Conservation (phyloP, 2,329 filamentous ascomycete genomes). For the Sporothrix globosa region DNA sequence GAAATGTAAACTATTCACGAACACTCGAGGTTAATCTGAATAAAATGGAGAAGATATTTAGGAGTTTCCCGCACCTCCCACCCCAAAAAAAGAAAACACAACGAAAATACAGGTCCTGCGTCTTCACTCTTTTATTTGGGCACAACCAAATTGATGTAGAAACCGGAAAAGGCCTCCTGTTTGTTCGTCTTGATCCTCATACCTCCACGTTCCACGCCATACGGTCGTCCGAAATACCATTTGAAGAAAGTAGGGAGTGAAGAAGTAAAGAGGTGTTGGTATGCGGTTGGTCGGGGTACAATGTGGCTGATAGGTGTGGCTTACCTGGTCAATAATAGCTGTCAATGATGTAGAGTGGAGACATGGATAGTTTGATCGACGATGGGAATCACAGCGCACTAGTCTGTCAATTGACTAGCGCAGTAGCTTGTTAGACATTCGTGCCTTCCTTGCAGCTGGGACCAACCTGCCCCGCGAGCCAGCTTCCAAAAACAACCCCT, state of each 20-base stretch:
- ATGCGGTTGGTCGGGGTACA: background rate
- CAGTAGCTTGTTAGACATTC: background rate
- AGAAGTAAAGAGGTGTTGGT: too few relatives aligned
- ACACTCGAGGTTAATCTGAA: too few relatives aligned
- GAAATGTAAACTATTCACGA: too few relatives aligned
- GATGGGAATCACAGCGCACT: background rate
- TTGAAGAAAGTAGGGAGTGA: too few relatives aligned
- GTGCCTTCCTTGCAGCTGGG: slow-evolving; percentile 17
- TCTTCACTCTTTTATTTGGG: background rate
- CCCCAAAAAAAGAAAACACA: background rate
- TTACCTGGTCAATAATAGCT: background rate
- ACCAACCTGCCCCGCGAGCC: background rate
- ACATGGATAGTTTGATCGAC: slow-evolving; percentile 23
- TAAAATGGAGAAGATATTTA: too few relatives aligned
- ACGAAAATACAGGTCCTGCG: background rate
- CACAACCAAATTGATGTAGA: background rate
- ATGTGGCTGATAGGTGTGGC: slow-evolving; percentile 22
- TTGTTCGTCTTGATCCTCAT: slow-evolving; percentile 14
- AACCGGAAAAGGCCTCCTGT: slow-evolving; percentile 22
- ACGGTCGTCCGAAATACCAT: background rate
- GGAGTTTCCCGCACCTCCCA: too few relatives aligned
- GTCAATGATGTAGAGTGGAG: background rate
- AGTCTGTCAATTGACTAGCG: background rate
- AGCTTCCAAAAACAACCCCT: background rate
- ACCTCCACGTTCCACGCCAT: slow-evolving; percentile 11